Evolutionary conservation across 495 filamentous ascomycete genomes (phyloP).

Genomic region (Xylaria scruposa): DNA sequence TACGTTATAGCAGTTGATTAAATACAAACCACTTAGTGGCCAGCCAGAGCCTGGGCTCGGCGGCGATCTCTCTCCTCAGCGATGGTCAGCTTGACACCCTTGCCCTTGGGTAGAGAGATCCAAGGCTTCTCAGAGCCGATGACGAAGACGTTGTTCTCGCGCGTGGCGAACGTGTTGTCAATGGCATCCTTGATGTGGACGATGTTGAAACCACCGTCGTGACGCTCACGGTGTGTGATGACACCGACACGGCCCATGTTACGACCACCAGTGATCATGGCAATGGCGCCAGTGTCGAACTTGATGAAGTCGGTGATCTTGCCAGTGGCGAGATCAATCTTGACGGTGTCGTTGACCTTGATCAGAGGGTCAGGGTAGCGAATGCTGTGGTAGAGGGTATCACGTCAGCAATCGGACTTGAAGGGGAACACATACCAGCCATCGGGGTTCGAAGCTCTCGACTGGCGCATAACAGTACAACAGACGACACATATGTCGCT

Average conservation of each 20-base stretch:
- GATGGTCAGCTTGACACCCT: constrained; percentile 99
- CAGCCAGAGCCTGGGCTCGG: constrained; percentile 77
- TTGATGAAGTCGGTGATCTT: constrained; percentile 96
- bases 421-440: constrained; percentile 54
- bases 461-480: constrained; percentile 19
- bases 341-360: constrained; percentile 99
- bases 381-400: constrained; percentile 67
- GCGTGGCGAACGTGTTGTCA: constrained; percentile 99
- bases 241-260: constrained; percentile 99
- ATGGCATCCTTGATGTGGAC: constrained; percentile 99
- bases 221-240: constrained; percentile 98
- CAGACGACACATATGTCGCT: not conserved
- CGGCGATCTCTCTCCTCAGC: constrained; percentile 97
- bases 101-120: constrained; percentile 98
- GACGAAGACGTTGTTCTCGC: constrained; percentile 98
- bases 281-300: constrained; percentile 97
- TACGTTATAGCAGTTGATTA: constrained; percentile 17
- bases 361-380: constrained; percentile 97
- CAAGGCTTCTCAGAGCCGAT: constrained; percentile 98
- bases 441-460: constrained; percentile 44
- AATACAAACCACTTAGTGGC: constrained; percentile 51
- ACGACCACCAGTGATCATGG: constrained; percentile 97
- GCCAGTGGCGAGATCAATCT: constrained; percentile 95
- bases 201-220: constrained; percentile 99
- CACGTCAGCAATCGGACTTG: constrained; percentile 50